phyloP scores from a whole-genome alignment of 2,329 filamentous ascomycete species.

The Ophiocordyceps camponoti-rufipedis region DNA sequence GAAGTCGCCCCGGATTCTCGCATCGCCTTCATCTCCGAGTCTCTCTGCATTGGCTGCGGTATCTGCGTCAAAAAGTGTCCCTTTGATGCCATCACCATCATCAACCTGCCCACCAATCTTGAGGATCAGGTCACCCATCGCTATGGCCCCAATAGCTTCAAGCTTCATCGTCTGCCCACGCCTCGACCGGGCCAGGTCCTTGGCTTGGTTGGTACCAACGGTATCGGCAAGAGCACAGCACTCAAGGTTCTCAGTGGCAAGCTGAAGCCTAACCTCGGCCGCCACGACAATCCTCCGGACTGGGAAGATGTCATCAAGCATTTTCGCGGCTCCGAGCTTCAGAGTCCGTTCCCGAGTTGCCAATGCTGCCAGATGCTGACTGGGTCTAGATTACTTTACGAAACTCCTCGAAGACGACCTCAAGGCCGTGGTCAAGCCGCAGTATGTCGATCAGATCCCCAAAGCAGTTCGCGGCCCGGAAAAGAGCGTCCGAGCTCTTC shows the following conservation, averaged over 20 bases:
- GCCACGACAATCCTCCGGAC: slow-evolving; percentile 90
- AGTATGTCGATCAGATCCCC: slow-evolving; percentile 97
- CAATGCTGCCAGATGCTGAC: not conserved
- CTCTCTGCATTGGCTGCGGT: slow-evolving; percentile 92
- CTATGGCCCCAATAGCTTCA: slow-evolving; percentile 99
- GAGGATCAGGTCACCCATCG: slow-evolving; percentile 96
- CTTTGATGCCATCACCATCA: slow-evolving; percentile 97
- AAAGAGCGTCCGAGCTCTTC: slow-evolving; percentile 61
- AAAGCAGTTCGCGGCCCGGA: slow-evolving; percentile 71
- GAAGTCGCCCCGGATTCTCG: slow-evolving; percentile 79
- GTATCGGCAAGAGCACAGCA: slow-evolving; percentile 99
- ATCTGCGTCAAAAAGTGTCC: slow-evolving; percentile 99
- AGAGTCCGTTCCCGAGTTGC: slow-evolving; percentile 47
- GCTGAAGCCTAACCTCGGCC: slow-evolving; percentile 91
- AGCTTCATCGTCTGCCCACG: slow-evolving; percentile 91
- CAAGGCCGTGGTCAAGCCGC: slow-evolving; percentile 95
- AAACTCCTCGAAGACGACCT: slow-evolving; percentile 94
- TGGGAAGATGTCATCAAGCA: slow-evolving; percentile 99
- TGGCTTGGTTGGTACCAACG: slow-evolving; percentile 95
- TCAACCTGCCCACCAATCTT: slow-evolving; percentile 98
- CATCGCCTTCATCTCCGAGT: slow-evolving; percentile 95
- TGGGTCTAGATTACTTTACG: slow-evolving; percentile 67
- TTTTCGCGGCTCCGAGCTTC: slow-evolving; percentile 91
- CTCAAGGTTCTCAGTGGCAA: slow-evolving; percentile 97
- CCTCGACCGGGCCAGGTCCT: slow-evolving; percentile 89